A percentile compares a stretch with the other conserved stretches of the same genome.
Conservation (phyloP, 2,329 filamentous ascomycete species). For the Cercospora brassicicola region DNA sequence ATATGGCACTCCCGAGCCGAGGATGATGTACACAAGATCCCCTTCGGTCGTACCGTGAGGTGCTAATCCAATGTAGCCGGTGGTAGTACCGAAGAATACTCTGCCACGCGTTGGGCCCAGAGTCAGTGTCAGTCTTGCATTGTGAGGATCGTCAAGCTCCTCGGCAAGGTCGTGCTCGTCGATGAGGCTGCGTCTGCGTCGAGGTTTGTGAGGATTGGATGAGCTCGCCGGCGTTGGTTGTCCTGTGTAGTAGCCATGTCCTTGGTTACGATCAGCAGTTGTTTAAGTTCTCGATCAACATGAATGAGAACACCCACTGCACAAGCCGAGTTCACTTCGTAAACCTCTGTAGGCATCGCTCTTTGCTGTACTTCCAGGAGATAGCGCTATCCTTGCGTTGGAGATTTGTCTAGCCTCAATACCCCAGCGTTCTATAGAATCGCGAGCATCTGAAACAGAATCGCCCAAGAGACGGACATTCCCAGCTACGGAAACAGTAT, state of each 20-base stretch:
- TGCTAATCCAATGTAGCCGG: slow-evolving; percentile 33
- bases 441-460: neutral
- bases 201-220: neutral
- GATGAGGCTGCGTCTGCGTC: slow-evolving; percentile 29
- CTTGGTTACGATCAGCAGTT: slow-evolving; percentile 6
- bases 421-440: slow-evolving; percentile 27
- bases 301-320: neutral
- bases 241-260: slow-evolving; percentile 21
- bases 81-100: slow-evolving; percentile 32
- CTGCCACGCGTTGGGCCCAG: slow-evolving; percentile 34
- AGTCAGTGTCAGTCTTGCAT: slow-evolving; percentile 31
- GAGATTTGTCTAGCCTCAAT: slow-evolving; percentile 30
- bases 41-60: slow-evolving; percentile 32
- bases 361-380: slow-evolving; percentile 32
- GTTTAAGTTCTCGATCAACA: neutral
- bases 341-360: slow-evolving; percentile 33
- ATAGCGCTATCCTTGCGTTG: slow-evolving; percentile 26
- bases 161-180: slow-evolving; percentile 27
- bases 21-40: slow-evolving; percentile 34
- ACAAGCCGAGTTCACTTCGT: slow-evolving; percentile 23
- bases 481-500: slow-evolving; percentile 31
- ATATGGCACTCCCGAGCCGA: slow-evolving; percentile 33
- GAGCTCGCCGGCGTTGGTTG: neutral
- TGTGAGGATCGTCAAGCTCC: slow-evolving; percentile 23
- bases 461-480: neutral